Conservation (phyloP, 306 rosid genomes). For the Luffa acutangula region DNA sequence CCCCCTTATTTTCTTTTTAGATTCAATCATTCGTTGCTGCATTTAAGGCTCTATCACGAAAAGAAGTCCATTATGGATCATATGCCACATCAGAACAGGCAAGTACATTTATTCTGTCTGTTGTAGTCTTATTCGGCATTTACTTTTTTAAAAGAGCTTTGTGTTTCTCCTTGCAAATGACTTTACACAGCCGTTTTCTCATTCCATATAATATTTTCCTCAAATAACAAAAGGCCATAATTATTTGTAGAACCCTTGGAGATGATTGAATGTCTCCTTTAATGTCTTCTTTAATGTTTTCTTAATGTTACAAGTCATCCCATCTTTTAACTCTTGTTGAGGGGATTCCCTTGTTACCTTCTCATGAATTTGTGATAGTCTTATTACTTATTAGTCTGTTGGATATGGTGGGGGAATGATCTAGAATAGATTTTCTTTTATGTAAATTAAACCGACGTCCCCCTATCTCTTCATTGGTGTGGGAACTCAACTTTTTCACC, state of each 20-base stretch:
- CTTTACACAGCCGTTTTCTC: not conserved
- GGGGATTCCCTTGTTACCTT: not conserved
- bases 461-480: not conserved
- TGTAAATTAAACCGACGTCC: not conserved
- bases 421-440: not conserved
- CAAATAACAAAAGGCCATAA: not conserved
- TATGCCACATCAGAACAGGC: conserved; percentile 85
- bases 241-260: not conserved
- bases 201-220: not conserved
- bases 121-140: not conserved
- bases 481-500: not conserved
- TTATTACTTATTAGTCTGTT: not conserved
- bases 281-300: not conserved
- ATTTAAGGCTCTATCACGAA: conserved; percentile 49
- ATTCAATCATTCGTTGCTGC: conserved; percentile 53
- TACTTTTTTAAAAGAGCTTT: not conserved
- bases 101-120: not conserved
- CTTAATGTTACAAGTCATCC: not conserved
- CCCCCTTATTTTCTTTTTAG: conserved; percentile 25
- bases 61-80: conserved; percentile 69
- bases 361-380: not conserved
- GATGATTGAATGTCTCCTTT: not conserved
- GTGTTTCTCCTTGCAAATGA: not conserved
- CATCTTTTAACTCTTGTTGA: not conserved
- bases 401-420: not conserved